phyloP scores from a whole-genome alignment of 805 yeast genomes.

The Suhomyces sp. region DNA sequence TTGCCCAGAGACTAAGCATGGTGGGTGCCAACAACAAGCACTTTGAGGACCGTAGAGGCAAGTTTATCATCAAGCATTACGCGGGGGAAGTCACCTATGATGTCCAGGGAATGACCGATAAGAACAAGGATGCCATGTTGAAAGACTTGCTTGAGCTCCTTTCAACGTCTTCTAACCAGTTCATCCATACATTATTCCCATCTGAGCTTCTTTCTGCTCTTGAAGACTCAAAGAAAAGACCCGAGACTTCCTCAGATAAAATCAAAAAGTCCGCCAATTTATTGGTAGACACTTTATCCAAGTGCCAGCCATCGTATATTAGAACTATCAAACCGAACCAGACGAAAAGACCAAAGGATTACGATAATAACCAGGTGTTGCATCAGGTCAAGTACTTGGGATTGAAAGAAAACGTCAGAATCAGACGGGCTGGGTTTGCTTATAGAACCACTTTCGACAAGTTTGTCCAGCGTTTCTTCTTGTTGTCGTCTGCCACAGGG shows the following conservation, averaged over 20 bases:
- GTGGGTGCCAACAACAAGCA: slow-evolving; percentile 75
- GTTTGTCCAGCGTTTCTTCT: slow-evolving; percentile 89
- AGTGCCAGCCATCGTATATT: slow-evolving; percentile 92
- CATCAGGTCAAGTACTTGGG: slow-evolving; percentile 97
- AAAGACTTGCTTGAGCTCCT: slow-evolving; percentile 82
- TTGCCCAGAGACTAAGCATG: slow-evolving; percentile 85
- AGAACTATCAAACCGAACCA: slow-evolving; percentile 98
- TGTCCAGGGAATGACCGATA: slow-evolving; percentile 86
- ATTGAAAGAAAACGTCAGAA: slow-evolving; percentile 92
- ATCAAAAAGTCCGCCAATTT: slow-evolving; percentile 89
- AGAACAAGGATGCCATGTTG: slow-evolving; percentile 91
- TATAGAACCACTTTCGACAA: slow-evolving; percentile 95
- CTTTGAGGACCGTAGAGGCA: slow-evolving; percentile 82
- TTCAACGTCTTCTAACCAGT: slow-evolving; percentile 65
- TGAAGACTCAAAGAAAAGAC: slow-evolving; percentile 66
- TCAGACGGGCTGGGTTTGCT: slow-evolving; percentile 98
- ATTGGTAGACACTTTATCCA: slow-evolving; percentile 82
- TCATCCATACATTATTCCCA: slow-evolving; percentile 57
- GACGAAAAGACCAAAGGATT: slow-evolving; percentile 85
- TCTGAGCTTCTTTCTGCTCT: slow-evolving; percentile 32
- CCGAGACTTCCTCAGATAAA: slow-evolving; percentile 95
- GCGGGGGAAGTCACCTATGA: slow-evolving; percentile 98
- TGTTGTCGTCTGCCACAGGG: slow-evolving; percentile 83
- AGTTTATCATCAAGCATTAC: slow-evolving; percentile 90
- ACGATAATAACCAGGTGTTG: slow-evolving; percentile 82